Evolutionary conservation across 2,329 filamentous ascomycete species (phyloP).

Genomic region (Penicillium sp.): DNA sequence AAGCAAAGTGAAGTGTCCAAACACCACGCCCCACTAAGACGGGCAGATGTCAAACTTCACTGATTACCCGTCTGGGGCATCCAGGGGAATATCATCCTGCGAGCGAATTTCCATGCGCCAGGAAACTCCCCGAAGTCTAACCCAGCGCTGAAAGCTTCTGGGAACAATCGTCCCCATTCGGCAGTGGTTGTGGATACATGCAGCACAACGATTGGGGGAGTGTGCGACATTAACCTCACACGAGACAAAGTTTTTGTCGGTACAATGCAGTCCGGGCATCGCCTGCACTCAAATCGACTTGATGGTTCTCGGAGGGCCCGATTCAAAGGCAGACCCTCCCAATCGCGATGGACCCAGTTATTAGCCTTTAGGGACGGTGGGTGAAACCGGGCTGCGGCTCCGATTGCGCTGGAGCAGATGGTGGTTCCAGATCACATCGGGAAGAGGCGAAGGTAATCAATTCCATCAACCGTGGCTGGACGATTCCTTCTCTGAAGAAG

Average conservation of each 20-base stretch:
- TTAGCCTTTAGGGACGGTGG: neutral
- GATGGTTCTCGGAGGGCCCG: neutral
- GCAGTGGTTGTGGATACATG: neutral
- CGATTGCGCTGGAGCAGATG: neutral
- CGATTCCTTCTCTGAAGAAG: neutral
- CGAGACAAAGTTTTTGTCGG: neutral
- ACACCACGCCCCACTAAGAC: neutral
- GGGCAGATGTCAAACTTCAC: neutral
- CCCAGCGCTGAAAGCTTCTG: neutral
- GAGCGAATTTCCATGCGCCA: neutral
- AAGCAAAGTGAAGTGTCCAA: neutral
- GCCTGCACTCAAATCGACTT: neutral
- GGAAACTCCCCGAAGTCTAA: neutral
- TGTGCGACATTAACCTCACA: neutral
- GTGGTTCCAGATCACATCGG: neutral
- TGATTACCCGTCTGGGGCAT: neutral
- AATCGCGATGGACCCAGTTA: neutral
- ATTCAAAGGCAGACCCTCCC: neutral
- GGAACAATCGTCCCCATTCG: neutral
- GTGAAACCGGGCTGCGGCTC: neutral
- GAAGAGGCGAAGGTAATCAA: neutral
- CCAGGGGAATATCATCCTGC: neutral
- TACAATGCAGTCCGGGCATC: neutral
- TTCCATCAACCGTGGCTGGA: neutral
- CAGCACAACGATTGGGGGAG: neutral